Base-by-base conservation (phyloP, 2,329 filamentous ascomycete species). In the Verticillium zaregamsianum region DNA sequence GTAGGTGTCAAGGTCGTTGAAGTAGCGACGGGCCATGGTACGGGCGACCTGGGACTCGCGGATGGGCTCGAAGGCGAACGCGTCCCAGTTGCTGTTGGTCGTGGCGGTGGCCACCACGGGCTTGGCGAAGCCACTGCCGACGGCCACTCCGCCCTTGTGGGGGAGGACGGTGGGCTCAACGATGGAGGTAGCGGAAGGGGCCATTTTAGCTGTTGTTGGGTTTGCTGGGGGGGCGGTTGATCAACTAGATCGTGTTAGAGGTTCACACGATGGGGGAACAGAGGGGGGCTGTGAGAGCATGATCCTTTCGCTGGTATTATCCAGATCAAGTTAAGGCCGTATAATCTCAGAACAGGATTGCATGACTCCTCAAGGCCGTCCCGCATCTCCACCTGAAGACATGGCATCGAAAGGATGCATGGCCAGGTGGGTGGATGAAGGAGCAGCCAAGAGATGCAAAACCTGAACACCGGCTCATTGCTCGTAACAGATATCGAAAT, bases 261-360 rank as follows among this genome's bases (percentile, higher is more conserved):
- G 45, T 55, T 59, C 49, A 35, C 40, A 15, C 3, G 6, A 28
- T 35, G 66, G 63, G 66, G 69, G 71, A 70, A 68, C 66, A 71
- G 69, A 74, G 20, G 45, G 45, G 20, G 73, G 70, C 75, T 79
- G 78, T 80, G 80, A 84, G 85, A 85, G 91, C 92, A 96, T 96
- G 92, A 95, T 96, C 90, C 93, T 96, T 95, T 93, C 93, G 93
- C 93, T 93, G 90, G 92, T 92, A 95, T 95, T 94, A 94, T 93
- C 92, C 90, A 92, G 91, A 93, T 94, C 91, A 94, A 94, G 91
- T 94, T 92, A 82, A 28, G 82, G 89, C 92, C 91, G 91, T 95
- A 90, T 95, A 87, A 88, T 95, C 90, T 94, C 89, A 92, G 86
- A 54, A 54, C 58, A 37, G 45, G 58, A 45, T 59, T 35, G 58